Evolutionary conservation across 495 filamentous ascomycete species (phyloP), one percentile per base, ranked within the genome.

Genomic region (Xylaria curta): DNA sequence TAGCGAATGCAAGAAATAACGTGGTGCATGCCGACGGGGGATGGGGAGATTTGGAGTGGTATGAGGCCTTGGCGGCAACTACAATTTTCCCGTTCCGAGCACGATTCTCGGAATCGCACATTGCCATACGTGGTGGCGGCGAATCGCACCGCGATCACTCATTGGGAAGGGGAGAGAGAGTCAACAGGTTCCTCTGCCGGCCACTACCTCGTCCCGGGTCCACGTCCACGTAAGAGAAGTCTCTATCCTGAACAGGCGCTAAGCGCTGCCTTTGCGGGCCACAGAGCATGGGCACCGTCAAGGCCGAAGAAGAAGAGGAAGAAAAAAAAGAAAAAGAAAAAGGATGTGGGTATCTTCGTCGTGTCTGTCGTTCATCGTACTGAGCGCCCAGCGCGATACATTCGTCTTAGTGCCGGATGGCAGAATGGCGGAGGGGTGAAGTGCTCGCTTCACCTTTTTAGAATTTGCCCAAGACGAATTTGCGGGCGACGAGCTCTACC

Each of bases 391-490:
- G 75, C 70, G 72, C 74, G 65, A 58, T 75, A 66, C 8, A 54
- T 21, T 54, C 73, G n/a, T 66, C 46, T 69, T 49, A 15, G 62
- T 73, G 46, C 40, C 21, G 8, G 49, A 59, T 44, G 64, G 64
- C 17, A 40, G 17, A 31, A 38, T 38, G 36, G 8, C 6, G 36
- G 36, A 8, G 36, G 8, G 36, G 36, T 38, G 8, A 38, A 38
- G 53, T 58, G 40, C 53, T 60, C 38, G 54, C 26, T 51, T 56
- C 24, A 12, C n/a, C 44, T 44, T 47, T 31, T 74, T 76, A 80
- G 15, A 76, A 69, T 60, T 79, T 75, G 73, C 79, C 79, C 44
- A 80, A 73, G 71, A 78, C 79, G 69, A 73, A 78, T 70, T 75
- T 66, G 65, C 75, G 79, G 40, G 71, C 44, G 33, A 80, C 76